These are phyloP conservation scores for Gonapodya prolifera DNA, from an alignment of 192 early-diverging fungal species.

Conservation along the genomic window DNA sequence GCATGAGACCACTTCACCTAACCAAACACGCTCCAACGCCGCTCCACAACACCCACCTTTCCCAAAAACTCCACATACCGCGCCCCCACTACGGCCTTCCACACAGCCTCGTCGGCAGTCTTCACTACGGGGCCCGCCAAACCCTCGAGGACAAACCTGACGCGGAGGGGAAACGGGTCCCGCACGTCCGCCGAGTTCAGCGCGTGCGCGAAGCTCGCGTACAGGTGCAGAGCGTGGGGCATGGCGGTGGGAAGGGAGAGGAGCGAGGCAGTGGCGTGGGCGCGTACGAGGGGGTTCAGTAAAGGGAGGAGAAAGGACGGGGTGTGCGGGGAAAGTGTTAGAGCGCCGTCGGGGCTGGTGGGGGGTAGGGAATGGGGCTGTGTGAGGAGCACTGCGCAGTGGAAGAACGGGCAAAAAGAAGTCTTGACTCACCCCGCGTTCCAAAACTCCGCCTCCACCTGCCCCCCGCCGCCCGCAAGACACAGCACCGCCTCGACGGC, in stretches of 20 bases:
- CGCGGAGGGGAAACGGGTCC: not conserved
- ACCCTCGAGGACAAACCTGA: not conserved
- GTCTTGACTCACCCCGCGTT: not conserved
- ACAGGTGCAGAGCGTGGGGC: not conserved
- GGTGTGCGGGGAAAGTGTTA: not conserved
- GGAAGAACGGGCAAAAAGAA: not conserved
- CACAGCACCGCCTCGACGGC: not conserved
- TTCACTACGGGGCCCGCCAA: not conserved
- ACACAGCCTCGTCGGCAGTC: not conserved
- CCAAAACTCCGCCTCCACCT: not conserved
- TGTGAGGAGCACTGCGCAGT: not conserved
- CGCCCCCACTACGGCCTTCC: not conserved
- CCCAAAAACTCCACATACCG: not conserved
- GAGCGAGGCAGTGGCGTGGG: not conserved
- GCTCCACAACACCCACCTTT: not conserved
- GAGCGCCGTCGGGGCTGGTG: not conserved
- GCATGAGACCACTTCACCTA: not conserved
- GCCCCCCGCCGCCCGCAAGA: not conserved
- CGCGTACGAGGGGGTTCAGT: not conserved
- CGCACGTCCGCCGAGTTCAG: not conserved
- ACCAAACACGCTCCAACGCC: not conserved
- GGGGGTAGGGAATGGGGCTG: not conserved
- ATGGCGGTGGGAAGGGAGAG: not conserved
- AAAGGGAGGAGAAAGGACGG: not conserved
- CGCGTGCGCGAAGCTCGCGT: not conserved